Percentiles rank a stretch among this genome's conserved stretches.
phyloP scores from a whole-genome alignment of 768 basidiomycete species.

The Terana coerulea region DNA sequence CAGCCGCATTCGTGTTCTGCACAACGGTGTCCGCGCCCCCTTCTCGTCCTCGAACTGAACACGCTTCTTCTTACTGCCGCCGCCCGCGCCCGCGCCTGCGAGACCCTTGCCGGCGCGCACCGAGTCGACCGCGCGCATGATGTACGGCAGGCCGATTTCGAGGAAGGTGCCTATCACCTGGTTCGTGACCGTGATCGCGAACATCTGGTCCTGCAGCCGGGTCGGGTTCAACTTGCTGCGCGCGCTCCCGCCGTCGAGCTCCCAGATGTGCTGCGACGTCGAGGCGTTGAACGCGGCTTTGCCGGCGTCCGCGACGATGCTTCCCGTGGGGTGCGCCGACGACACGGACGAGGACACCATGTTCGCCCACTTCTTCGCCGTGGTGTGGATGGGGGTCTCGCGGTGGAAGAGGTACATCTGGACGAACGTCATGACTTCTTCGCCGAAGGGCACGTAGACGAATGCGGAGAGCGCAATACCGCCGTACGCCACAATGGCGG shows the following conservation, averaged over 20 bases:
- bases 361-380: slow-evolving; percentile 15
- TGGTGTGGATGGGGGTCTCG: slow-evolving; percentile 8
- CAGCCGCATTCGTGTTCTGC: slow-evolving; percentile 35
- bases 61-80: slow-evolving; percentile 51
- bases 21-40: slow-evolving; percentile 33
- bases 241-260: slow-evolving; percentile 45
- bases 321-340: slow-evolving; percentile 23
- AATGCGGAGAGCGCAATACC: slow-evolving; percentile 92
- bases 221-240: slow-evolving; percentile 59
- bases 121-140: slow-evolving; percentile 55
- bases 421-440: slow-evolving; percentile 66
- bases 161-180: slow-evolving; percentile 75
- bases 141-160: slow-evolving; percentile 79
- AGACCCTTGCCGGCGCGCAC: slow-evolving; percentile 43
- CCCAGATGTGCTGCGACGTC: slow-evolving; percentile 39
- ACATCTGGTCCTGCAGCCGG: slow-evolving; percentile 86
- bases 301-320: slow-evolving; percentile 27
- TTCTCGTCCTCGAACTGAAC: slow-evolving; percentile 72
- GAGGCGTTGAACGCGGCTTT: slow-evolving; percentile 19
- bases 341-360: slow-evolving; percentile 16
- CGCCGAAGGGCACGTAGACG: slow-evolving; percentile 92
- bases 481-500: slow-evolving; percentile 86
- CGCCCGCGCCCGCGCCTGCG: slow-evolving; percentile 11
- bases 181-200: slow-evolving; percentile 88
- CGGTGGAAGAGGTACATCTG: slow-evolving; percentile 25